Conservation (phyloP, 208 protist genomes). For the Leishmania tropica region DNA sequence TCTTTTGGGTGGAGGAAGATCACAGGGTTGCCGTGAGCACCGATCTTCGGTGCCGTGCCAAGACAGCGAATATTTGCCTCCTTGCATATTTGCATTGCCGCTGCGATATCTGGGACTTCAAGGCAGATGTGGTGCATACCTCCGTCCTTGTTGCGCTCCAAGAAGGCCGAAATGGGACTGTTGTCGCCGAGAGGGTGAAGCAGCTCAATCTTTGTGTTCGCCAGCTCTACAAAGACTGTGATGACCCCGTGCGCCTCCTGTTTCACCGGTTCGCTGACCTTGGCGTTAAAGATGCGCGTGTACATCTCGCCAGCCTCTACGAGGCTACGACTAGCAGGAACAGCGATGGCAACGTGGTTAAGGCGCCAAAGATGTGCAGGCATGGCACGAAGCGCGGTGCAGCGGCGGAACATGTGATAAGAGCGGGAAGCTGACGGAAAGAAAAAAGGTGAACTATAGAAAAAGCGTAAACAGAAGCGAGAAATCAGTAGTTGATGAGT, state of each 20-base stretch:
- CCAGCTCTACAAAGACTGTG: conserved; percentile 92
- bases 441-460: background rate
- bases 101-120: conserved; percentile 75
- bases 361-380: conserved; percentile 72
- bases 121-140: conserved; percentile 96
- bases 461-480: background rate
- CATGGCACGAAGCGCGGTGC: conserved; percentile 10
- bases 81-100: conserved; percentile 56
- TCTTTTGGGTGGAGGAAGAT: conserved; percentile 93
- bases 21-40: conserved; percentile 95
- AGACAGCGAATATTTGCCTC: conserved; percentile 79
- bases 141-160: conserved; percentile 88
- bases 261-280: conserved; percentile 79
- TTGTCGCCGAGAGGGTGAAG: conserved; percentile 90
- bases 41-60: conserved; percentile 88
- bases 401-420: conserved; percentile 31
- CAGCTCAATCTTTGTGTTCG: conserved; percentile 93
- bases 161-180: conserved; percentile 89
- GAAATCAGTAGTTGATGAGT: background rate
- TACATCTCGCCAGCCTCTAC: conserved; percentile 71
- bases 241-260: conserved; percentile 92
- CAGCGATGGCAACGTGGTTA: conserved; percentile 96
- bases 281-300: conserved; percentile 67
- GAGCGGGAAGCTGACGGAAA: background rate
- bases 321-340: conserved; percentile 67